Evolutionary conservation across 2,329 filamentous ascomycete genomes (phyloP).

Genomic region (Fusarium brachygibbosum): DNA sequence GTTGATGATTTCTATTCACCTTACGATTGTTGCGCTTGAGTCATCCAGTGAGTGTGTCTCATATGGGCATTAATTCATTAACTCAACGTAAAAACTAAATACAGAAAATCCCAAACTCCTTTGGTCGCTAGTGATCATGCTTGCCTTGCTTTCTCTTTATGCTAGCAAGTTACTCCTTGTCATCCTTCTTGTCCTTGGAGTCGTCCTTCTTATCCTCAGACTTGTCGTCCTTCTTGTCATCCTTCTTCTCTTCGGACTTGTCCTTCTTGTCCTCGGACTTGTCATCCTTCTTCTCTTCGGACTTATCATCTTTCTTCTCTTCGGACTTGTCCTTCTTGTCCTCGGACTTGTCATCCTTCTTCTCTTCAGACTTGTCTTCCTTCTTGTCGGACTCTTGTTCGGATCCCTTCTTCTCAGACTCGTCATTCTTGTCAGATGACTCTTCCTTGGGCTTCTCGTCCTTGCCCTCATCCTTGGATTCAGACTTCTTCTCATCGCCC

Average conservation of each 20-base stretch:
- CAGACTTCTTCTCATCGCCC: conserved; percentile 22
- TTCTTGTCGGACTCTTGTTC: neutral
- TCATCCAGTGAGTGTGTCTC: neutral
- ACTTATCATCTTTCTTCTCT: conserved; percentile 4
- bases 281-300: neutral
- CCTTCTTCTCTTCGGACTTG: neutral
- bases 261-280: conserved; percentile 19
- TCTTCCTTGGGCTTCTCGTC: conserved; percentile 31
- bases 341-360: conserved; percentile 18
- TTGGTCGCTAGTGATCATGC: conserved; percentile 23
- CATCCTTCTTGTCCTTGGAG: conserved; percentile 18
- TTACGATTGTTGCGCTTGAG: too few species aligned
- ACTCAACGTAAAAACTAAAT: neutral
- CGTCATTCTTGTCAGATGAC: conserved; percentile 19
- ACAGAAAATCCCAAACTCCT: conserved; percentile 25
- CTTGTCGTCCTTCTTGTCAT: conserved; percentile 13
- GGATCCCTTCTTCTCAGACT: conserved; percentile 24
- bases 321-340: conserved; percentile 28
- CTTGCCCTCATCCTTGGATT: conserved; percentile 31
- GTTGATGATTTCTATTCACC: conserved; percentile 37
- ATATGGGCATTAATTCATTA: conserved; percentile 23
- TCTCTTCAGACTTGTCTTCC: conserved; percentile 30
- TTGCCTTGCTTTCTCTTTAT: conserved; percentile 1
- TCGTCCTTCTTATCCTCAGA: conserved; percentile 28
- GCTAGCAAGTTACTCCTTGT: conserved; percentile 28